phyloP scores from a whole-genome alignment of 805 yeast species.

The Yamadazyma scolyti region DNA sequence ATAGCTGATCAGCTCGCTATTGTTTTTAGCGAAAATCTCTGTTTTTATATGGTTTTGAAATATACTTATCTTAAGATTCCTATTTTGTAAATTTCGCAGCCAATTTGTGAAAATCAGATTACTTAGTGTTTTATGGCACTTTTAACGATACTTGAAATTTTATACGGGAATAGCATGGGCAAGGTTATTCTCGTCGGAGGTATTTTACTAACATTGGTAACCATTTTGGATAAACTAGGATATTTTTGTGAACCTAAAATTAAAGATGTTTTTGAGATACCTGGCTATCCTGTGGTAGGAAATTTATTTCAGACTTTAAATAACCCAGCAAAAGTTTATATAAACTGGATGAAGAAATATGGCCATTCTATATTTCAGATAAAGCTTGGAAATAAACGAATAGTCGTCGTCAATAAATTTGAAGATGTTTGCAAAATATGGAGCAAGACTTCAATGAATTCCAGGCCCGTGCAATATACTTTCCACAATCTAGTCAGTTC shows the following conservation, averaged over 20 bases:
- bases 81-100: constrained; percentile 2
- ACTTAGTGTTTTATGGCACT: too few relatives aligned
- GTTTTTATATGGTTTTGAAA: too few relatives aligned
- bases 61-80: too few relatives aligned
- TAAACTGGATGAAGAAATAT: constrained; percentile 40
- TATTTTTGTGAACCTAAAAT: too few relatives aligned
- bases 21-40: too few relatives aligned
- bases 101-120: too few relatives aligned
- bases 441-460: constrained; percentile 46
- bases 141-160: too few relatives aligned
- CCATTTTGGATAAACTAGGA: constrained; percentile 21
- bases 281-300: constrained; percentile 52
- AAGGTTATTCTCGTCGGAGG: too few relatives aligned
- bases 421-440: constrained; percentile 53
- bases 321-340: constrained; percentile 50
- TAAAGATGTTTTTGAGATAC: constrained; percentile 32
- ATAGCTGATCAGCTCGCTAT: too few relatives aligned
- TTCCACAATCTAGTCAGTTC: constrained; percentile 61
- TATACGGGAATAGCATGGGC: too few relatives aligned
- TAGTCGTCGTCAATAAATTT: constrained; percentile 66
- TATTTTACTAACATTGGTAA: background rate
- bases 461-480: constrained; percentile 64
- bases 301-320: constrained; percentile 39
- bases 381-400: constrained; percentile 52
- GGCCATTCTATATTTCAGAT: constrained; percentile 54